Evolutionary conservation across 169 alveolate species (phyloP), one percentile per base, ranked within the genome.

Genomic region (Cryptosporidium tyzzeri): DNA sequence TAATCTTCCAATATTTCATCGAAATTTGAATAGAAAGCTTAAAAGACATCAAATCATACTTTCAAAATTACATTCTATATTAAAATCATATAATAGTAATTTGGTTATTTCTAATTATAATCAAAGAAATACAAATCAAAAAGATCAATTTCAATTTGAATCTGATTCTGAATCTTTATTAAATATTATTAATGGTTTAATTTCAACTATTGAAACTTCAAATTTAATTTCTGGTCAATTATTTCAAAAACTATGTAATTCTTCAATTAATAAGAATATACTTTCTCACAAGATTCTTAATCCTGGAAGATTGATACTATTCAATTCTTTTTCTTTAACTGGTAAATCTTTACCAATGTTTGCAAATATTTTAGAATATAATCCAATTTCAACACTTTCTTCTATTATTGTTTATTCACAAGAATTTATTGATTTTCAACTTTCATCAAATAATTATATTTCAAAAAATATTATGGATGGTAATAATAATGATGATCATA

Each of bases 1-100:
- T 39, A 92, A 92, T 67, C 85, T 93, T 23, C 95, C 95, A n/a
- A 84, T 92, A 39, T 91, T 87, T 74, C 93, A 92, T n/a, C 87
- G 84, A 53, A 93, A 93, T 37, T 70, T 93, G 29, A 86, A 73
- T 45, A 91, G 95, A 73, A 85, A 91, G 58, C 84, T 74, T 41
- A 91, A 51, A 68, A 39, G 85, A 29, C 85, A 86, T 8, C 92
- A 74, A 67, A 67, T 9, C 12, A 55, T 74, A 4, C 62, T 48
- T 6, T 23, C 44, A 16, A 23, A 58, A 26, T 21, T 74, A 3
- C 29, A 74, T 18, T n/a, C 35, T 1, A 53, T 61, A 8, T 21
- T 74, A 2, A 18, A 16, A 21, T 23, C 58, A 0, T 37, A 14
- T 37, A 37, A 23, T 29, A 68, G 48, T 37, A 68, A 37, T 18